Evolutionary conservation across 2,329 filamentous ascomycete genomes (phyloP).

Genomic region (Ophiostoma perfectum): DNA sequence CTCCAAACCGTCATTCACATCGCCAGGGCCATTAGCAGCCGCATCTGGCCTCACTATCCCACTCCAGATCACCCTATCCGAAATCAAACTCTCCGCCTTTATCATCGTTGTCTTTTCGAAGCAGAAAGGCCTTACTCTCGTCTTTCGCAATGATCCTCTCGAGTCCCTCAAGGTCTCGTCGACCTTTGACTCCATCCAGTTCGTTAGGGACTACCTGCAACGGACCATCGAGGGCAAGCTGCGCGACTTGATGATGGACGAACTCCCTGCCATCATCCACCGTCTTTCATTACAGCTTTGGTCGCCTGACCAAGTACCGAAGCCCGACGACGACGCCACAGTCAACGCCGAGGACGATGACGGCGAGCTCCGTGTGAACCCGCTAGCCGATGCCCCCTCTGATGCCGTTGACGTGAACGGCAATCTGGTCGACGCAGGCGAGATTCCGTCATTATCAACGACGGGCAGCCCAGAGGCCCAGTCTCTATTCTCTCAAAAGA

Average conservation of each 20-base stretch:
- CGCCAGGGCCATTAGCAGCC: slow-evolving; percentile 84
- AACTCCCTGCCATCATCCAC: slow-evolving; percentile 93
- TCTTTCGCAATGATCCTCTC: slow-evolving; percentile 96
- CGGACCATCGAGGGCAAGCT: slow-evolving; percentile 92
- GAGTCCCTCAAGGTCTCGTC: slow-evolving; percentile 98
- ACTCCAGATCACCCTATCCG: slow-evolving; percentile 91
- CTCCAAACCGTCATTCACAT: slow-evolving; percentile 87
- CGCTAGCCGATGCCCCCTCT: slow-evolving; percentile 72
- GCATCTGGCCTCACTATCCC: slow-evolving; percentile 91
- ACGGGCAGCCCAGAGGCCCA: slow-evolving; percentile 77
- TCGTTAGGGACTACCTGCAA: slow-evolving; percentile 94
- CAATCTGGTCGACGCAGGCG: slow-evolving; percentile 66
- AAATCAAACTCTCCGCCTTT: slow-evolving; percentile 93
- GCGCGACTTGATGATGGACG: slow-evolving; percentile 93
- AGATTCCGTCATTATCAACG: slow-evolving; percentile 70
- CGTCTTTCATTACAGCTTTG: slow-evolving; percentile 80
- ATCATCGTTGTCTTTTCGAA: slow-evolving; percentile 97
- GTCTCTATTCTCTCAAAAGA: slow-evolving; percentile 92
- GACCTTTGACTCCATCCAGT: slow-evolving; percentile 97
- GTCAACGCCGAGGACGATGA: slow-evolving; percentile 47
- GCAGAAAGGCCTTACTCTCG: slow-evolving; percentile 91
- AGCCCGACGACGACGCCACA: slow-evolving; percentile 53
- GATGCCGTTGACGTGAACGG: slow-evolving; percentile 78
- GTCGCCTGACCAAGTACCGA: slow-evolving; percentile 76
- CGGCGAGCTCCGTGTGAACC: slow-evolving; percentile 64